Evolutionary conservation across 1,284 basidiomycete species (phyloP).

Genomic region (Bondarzewia mesenterica): DNA sequence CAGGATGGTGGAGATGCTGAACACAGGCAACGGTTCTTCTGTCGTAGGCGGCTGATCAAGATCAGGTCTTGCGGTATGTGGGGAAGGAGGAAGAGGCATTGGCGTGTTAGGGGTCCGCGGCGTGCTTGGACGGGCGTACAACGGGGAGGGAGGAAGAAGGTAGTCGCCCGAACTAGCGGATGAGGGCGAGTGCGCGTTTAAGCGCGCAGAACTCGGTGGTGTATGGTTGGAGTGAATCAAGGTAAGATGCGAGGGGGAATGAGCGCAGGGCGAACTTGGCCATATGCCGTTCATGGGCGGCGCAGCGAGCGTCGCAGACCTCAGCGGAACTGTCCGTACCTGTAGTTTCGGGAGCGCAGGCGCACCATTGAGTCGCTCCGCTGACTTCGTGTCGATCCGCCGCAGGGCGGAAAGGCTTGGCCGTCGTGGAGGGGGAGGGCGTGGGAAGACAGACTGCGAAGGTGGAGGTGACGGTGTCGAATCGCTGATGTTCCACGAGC

Average conservation of each 20-base stretch:
- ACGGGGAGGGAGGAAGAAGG: slow-evolving; percentile 25
- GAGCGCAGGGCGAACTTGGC: slow-evolving; percentile 31
- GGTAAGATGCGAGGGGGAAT: slow-evolving; percentile 55
- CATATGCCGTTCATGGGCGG: slow-evolving; percentile 32
- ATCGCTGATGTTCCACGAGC: slow-evolving; percentile 32
- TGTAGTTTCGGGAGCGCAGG: slow-evolving; percentile 41
- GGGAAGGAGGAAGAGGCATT: slow-evolving; percentile 32
- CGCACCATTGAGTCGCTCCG: slow-evolving; percentile 33
- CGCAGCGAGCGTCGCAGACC: slow-evolving; percentile 49
- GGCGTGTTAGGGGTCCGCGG: slow-evolving; percentile 19
- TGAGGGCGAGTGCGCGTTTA: slow-evolving; percentile 13
- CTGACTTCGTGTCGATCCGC: slow-evolving; percentile 49
- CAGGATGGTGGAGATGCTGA: slow-evolving; percentile 80
- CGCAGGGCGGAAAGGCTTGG: slow-evolving; percentile 58
- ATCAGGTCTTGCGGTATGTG: slow-evolving; percentile 52
- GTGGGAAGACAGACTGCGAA: slow-evolving; percentile 49
- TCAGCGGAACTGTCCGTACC: slow-evolving; percentile 47
- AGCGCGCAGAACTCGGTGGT: slow-evolving; percentile 40
- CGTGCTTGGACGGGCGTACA: slow-evolving; percentile 18
- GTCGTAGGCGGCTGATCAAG: slow-evolving; percentile 41
- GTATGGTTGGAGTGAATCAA: slow-evolving; percentile 49
- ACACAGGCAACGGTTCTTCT: slow-evolving; percentile 44
- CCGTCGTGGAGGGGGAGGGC: slow-evolving; percentile 43
- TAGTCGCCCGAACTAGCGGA: slow-evolving; percentile 9
- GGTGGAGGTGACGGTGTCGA: slow-evolving; percentile 57